A percentile compares a stretch with the other conserved stretches of the same genome.
Conservation (phyloP, 2,329 filamentous ascomycete species). For the Colletotrichum zoysiae region DNA sequence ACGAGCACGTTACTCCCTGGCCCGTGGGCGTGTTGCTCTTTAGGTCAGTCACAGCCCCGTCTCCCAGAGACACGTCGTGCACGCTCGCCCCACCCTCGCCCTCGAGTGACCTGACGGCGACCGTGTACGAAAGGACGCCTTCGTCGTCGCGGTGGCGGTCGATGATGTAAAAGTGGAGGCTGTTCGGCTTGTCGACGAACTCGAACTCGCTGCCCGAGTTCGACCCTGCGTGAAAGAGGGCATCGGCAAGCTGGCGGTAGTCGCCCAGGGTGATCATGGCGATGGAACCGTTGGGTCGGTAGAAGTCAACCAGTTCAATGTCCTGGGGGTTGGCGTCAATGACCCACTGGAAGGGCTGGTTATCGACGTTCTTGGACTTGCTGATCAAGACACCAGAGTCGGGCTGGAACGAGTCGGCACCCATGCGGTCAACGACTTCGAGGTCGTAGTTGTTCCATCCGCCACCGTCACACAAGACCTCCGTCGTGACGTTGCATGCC, state of each 20-base stretch:
- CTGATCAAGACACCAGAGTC: slow-evolving; percentile 66
- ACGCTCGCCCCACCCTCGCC: slow-evolving; percentile 50
- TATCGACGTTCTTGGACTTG: slow-evolving; percentile 62
- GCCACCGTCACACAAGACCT: slow-evolving; percentile 64
- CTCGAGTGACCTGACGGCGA: slow-evolving; percentile 60
- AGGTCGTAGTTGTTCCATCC: slow-evolving; percentile 64
- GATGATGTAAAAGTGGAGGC: slow-evolving; percentile 64
- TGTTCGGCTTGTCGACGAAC: slow-evolving; percentile 60
- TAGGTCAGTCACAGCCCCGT: slow-evolving; percentile 49
- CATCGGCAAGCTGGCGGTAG: slow-evolving; percentile 66
- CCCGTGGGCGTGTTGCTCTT: slow-evolving; percentile 46
- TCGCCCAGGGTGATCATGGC: slow-evolving; percentile 64
- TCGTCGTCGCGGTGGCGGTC: slow-evolving; percentile 54
- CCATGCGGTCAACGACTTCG: slow-evolving; percentile 67
- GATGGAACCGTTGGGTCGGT: slow-evolving; percentile 61
- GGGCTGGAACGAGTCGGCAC: slow-evolving; percentile 64
- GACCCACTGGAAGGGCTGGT: slow-evolving; percentile 65
- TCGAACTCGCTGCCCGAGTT: slow-evolving; percentile 64
- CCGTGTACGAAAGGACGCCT: slow-evolving; percentile 62
- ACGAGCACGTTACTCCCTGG: slow-evolving; percentile 58
- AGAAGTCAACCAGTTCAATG: slow-evolving; percentile 63
- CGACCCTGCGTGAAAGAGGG: slow-evolving; percentile 67
- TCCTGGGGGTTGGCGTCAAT: slow-evolving; percentile 68
- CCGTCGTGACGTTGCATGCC: slow-evolving; percentile 54
- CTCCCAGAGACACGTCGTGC: slow-evolving; percentile 53